phyloP scores from a whole-genome alignment of 345 rosid species.

The Eutrema heterophyllum region DNA sequence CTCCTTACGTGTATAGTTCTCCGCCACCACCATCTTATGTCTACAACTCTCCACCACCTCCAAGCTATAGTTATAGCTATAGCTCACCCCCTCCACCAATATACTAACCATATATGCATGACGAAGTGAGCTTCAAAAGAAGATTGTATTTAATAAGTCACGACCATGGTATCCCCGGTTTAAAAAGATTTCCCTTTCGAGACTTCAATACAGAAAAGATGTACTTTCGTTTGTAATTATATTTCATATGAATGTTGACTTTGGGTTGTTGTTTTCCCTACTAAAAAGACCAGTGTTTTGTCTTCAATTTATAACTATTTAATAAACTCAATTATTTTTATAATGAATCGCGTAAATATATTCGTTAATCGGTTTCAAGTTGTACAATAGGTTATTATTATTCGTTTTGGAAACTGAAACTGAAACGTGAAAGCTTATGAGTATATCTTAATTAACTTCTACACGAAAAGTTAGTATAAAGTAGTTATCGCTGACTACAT shows the following conservation, averaged over 20 bases:
- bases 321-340: neutral
- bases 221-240: neutral
- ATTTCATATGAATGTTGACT: neutral
- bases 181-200: neutral
- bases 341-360: neutral
- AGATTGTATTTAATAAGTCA: slow-evolving; percentile 4
- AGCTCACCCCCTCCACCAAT: slow-evolving; percentile 26
- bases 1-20: neutral
- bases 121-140: neutral
- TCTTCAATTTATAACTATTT: neutral
- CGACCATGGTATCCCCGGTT: neutral
- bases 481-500: neutral
- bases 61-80: slow-evolving; percentile 11
- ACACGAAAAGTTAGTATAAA: no score
- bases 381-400: neutral
- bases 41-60: neutral
- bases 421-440: neutral
- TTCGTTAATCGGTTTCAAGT: neutral
- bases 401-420: neutral
- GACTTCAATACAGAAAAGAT: neutral
- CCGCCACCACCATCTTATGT: neutral
- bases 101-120: slow-evolving; percentile 12
- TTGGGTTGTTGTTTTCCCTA: slow-evolving; percentile 5
- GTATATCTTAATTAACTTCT: neutral
- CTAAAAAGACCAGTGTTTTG: neutral